phyloP scores from a whole-genome alignment of 1,284 basidiomycete genomes.

The Naganishia sp. region DNA sequence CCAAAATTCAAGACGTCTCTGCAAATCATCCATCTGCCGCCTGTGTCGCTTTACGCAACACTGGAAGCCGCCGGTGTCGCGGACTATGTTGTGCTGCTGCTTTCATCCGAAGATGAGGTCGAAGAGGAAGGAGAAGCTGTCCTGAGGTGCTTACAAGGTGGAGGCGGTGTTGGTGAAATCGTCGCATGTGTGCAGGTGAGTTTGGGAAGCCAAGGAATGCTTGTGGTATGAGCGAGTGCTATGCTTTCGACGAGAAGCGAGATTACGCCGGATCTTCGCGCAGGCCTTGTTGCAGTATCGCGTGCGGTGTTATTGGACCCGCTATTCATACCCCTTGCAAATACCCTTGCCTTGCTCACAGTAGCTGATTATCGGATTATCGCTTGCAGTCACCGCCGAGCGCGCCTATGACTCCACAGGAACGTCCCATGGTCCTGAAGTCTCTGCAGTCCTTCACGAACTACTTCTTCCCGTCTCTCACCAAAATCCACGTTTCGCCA shows the following conservation, averaged over 20 bases:
- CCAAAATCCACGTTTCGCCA: slow-evolving; percentile 61
- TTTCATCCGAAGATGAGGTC: slow-evolving; percentile 81
- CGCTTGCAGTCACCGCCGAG: slow-evolving; percentile 43
- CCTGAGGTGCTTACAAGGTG: slow-evolving; percentile 79
- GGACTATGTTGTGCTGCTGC: slow-evolving; percentile 84
- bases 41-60: slow-evolving; percentile 70
- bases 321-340: too few species aligned
- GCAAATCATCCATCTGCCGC: slow-evolving; percentile 76
- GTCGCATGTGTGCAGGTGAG: slow-evolving; percentile 61
- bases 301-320: too few species aligned
- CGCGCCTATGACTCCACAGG: slow-evolving; percentile 60
- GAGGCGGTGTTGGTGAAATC: slow-evolving; percentile 62
- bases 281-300: too few species aligned
- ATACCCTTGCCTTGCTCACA: not conserved
- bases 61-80: slow-evolving; percentile 85
- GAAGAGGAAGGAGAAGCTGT: slow-evolving; percentile 84
- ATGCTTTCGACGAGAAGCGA: too few species aligned
- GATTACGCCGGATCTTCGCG: too few species aligned
- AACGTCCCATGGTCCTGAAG: slow-evolving; percentile 65
- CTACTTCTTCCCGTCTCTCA: slow-evolving; percentile 89
- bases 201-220: not conserved
- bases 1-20: slow-evolving; percentile 85
- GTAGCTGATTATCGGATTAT: not conserved
- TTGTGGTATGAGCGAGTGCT: too few species aligned
- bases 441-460: slow-evolving; percentile 87